Percentiles rank a stretch among this genome's conserved stretches.
phyloP scores from a whole-genome alignment of 2,329 filamentous ascomycete species.

The Neoascochyta sp. region DNA sequence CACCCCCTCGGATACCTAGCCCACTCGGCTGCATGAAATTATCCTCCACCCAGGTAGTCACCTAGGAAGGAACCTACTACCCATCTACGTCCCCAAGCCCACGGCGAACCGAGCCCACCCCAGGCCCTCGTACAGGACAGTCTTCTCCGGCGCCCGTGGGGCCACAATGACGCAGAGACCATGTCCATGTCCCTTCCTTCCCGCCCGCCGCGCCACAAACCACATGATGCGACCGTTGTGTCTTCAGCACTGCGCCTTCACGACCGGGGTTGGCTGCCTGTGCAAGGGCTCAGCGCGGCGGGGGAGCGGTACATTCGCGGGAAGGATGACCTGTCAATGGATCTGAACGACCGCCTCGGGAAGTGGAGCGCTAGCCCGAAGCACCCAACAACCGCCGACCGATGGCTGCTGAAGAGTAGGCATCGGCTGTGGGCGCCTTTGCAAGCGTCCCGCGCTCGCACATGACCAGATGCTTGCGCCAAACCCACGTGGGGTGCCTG shows the following conservation, averaged over 20 bases:
- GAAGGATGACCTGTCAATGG: slow-evolving; percentile 33
- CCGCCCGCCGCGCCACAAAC: slow-evolving; percentile 22
- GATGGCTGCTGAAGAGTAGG: not conserved
- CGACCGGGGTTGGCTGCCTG: slow-evolving; percentile 13
- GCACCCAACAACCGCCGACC: not conserved
- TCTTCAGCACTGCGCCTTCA: slow-evolving; percentile 12
- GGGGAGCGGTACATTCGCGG: slow-evolving; percentile 27
- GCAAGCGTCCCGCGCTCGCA: too few species aligned
- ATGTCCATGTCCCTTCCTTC: slow-evolving; percentile 3
- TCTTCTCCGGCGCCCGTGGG: slow-evolving; percentile 1
- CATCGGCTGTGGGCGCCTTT: too few species aligned
- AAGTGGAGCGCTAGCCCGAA: not conserved
- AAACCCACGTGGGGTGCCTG: slow-evolving; percentile 3
- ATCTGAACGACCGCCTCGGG: slow-evolving; percentile 11
- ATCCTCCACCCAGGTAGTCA: slow-evolving; percentile 10
- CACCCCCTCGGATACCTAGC: too few species aligned
- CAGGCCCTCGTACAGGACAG: slow-evolving; percentile 1
- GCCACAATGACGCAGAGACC: slow-evolving; percentile 4
- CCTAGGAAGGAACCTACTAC: slow-evolving; percentile 3
- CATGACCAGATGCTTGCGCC: too few species aligned
- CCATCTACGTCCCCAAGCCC: slow-evolving; percentile 1
- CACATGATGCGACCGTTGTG: slow-evolving; percentile 6
- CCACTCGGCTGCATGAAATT: too few species aligned
- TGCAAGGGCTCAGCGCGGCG: slow-evolving; percentile 20
- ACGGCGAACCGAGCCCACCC: slow-evolving; percentile 2